Base-by-base conservation (phyloP, 164 flowering plant genomes). In the Piper betle region DNA sequence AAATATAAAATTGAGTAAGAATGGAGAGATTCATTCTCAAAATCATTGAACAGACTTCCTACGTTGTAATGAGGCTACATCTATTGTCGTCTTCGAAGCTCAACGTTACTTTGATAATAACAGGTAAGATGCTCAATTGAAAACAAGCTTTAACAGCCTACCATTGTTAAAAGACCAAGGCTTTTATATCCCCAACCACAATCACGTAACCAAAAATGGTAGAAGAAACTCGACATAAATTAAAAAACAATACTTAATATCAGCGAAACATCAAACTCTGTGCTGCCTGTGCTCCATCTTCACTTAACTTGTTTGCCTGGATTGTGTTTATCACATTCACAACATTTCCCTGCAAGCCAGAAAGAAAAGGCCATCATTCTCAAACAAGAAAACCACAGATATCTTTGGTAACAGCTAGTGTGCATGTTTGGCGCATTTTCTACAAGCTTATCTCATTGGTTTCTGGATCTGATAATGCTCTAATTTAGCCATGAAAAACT, bases 261-360 rank as follows among this genome's bases (percentile, higher is more conserved):
- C 69, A 85, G 58, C 85, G 86, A 37, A 78, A 73, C 58, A 59
- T 59, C 75, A 83, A 56, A 38, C 89, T 83, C 62, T 86, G 94
- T 68, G 65, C 37, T 67, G 78, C 79, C 62, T 82, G 89, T 1
- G 90, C 62, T 9, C 77, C 78, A 46, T 81, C 94, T 61, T 88
- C 97, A 2, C 75, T 58, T 17, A 74, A 58, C 80, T 78, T 91
- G 83, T 81, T 91, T 0, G 91, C 84, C 66, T 80, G 85, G 63
- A 88, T 82, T 43, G 95, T 87, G 73, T 68, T 82, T 58, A 87
- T 82, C 6, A 87, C 83, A 72, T 69, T 79, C 57, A 89, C 66
- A 66, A 87, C 58, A 62, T 89, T 92, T 11, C 72, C 91, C 98
- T 92, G 80, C 39, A 69, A 62, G 33, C 25, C 2, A 70, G 13